Percentiles rank a stretch among this genome's conserved stretches.
Evolutionary conservation across 2,329 filamentous ascomycete genomes (phyloP).

Genomic region (Aspergillus nomiae): DNA sequence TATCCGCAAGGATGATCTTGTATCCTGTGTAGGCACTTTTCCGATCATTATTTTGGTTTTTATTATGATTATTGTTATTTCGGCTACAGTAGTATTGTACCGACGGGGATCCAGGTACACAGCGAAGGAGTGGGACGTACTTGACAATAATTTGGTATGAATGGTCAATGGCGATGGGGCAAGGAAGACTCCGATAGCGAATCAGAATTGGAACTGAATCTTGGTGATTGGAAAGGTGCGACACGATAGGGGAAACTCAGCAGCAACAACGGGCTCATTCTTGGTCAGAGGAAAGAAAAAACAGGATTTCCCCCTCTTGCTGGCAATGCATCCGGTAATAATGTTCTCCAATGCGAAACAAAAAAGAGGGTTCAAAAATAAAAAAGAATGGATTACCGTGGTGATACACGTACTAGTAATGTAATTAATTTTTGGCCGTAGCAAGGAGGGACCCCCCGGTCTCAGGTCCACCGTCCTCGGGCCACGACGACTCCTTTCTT

Average conservation of each 20-base stretch:
- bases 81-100: not conserved
- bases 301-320: not conserved
- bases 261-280: slow-evolving; percentile 13
- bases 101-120: not conserved
- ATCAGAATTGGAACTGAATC: slow-evolving; percentile 7
- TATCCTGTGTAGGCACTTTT: not conserved
- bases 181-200: slow-evolving; percentile 4
- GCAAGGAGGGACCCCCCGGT: slow-evolving; percentile 20
- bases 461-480: slow-evolving; percentile 27
- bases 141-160: slow-evolving; percentile 1
- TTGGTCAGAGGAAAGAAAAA: slow-evolving; percentile 9
- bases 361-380: not conserved
- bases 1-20: not conserved
- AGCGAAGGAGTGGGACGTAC: not conserved
- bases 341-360: not conserved
- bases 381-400: not conserved
- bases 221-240: slow-evolving; percentile 17
- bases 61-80: not conserved
- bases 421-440: slow-evolving; percentile 12
- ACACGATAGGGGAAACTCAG: slow-evolving; percentile 15
- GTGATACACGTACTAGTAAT: not conserved
- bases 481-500: slow-evolving; percentile 34
- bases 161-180: slow-evolving; percentile 7
- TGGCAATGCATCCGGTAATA: not conserved
- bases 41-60: not conserved